These are phyloP conservation scores for Teunomyces funiuensis DNA, from an alignment of 805 yeast genomes.

Conservation along the genomic window DNA sequence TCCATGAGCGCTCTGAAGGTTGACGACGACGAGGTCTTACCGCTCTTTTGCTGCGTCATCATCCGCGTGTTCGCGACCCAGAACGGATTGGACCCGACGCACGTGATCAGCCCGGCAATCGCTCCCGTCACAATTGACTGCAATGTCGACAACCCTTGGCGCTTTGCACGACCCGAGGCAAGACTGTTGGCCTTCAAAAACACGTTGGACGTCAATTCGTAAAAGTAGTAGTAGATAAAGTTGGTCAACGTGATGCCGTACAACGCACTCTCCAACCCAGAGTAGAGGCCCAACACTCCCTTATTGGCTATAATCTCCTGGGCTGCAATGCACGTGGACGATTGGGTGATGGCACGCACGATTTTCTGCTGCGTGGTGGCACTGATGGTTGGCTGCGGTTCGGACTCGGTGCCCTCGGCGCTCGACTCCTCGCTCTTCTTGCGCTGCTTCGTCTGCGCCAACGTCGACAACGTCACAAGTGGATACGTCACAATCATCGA, in stretches of 20 bases:
- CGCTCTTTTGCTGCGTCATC: constrained; percentile 54
- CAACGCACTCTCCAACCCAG: constrained; percentile 86
- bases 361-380: constrained; percentile 17
- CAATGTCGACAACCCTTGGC: constrained; percentile 50
- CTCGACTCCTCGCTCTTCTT: constrained; percentile 21
- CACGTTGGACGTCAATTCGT: constrained; percentile 63
- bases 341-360: constrained; percentile 13
- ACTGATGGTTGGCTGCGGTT: constrained; percentile 14
- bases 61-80: constrained; percentile 95
- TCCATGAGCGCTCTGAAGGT: constrained; percentile 60
- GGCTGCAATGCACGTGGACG: constrained; percentile 27
- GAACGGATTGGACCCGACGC: constrained; percentile 79
- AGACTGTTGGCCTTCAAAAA: constrained; percentile 41
- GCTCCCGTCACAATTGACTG: constrained; percentile 80
- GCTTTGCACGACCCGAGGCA: constrained; percentile 21
- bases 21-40: constrained; percentile 28
- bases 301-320: constrained; percentile 51
- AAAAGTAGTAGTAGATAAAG: constrained; percentile 86
- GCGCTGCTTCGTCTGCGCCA: constrained; percentile 70
- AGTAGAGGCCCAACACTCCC: constrained; percentile 69
- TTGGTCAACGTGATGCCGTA: constrained; percentile 85
- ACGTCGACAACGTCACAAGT: constrained; percentile 78
- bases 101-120: constrained; percentile 83
- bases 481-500: constrained; percentile 90
- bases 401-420: constrained; percentile 5